Evolutionary conservation across 139 green algal species (phyloP).

Genomic region (Haematococcus lacustris): DNA sequence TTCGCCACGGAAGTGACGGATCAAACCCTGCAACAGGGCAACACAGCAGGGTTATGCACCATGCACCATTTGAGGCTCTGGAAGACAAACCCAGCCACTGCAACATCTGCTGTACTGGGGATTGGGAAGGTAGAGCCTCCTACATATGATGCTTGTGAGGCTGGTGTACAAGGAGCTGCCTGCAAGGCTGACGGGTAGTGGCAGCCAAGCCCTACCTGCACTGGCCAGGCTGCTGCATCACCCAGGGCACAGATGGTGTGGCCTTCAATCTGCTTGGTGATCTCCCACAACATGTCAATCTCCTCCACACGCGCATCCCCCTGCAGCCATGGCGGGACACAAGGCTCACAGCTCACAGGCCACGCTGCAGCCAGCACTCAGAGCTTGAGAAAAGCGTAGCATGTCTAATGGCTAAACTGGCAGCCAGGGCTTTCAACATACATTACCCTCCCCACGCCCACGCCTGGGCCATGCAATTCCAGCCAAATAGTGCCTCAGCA

Average conservation of each 20-base stretch:
- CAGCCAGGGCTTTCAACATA: no score
- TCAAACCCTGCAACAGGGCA: constrained; percentile 62
- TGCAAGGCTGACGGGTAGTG: background rate
- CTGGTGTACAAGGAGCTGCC: background rate
- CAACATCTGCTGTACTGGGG: background rate
- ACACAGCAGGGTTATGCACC: background rate
- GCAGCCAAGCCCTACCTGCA: constrained; percentile 50
- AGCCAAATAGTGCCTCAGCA: no score
- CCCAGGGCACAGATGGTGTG: constrained; percentile 98
- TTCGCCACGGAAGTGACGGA: constrained; percentile 87
- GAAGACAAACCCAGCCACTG: background rate
- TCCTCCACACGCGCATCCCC: constrained; percentile 85
- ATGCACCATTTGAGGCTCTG: no score
- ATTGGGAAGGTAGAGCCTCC: background rate
- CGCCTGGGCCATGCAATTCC: no score
- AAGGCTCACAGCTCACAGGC: no score
- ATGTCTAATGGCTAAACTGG: no score
- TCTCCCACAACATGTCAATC: constrained; percentile 96
- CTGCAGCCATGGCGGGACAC: no score
- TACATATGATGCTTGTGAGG: no score
- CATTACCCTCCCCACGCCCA: no score
- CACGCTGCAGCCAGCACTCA: no score
- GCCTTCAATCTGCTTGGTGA: constrained; percentile 91
- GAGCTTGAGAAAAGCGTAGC: no score
- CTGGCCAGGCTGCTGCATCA: constrained; percentile 93